Evolutionary conservation across 1,284 basidiomycete species (phyloP), one percentile per base, ranked within the genome.

Genomic region (Sanghuangporus weigelae): DNA sequence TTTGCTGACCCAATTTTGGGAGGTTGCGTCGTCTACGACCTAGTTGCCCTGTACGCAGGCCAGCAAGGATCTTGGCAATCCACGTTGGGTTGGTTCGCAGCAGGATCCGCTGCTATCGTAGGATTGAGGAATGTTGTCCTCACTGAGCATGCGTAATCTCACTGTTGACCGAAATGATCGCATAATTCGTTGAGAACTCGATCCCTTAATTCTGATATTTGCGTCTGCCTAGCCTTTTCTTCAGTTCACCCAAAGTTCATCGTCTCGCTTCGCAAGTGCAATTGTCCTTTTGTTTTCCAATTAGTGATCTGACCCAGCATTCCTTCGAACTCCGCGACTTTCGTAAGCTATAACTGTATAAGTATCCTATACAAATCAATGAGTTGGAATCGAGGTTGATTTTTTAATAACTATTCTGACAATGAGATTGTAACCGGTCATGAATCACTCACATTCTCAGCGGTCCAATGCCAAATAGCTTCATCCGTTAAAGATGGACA

Each of bases 1-100:
- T 46, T 61, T 6, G 70, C 72, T 16, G 69, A 71, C 4, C 71
- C 71, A 7, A 63, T 74, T 14, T 70, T 75, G 39, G 72, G 73
- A 1, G 67, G 68, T 6, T 68, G 69, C 14, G 64, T 74, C 1
- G 67, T 72, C 19, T 75, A 74, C 56, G 73, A 73, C 56, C 51
- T 73, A 7, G 36, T 72, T 16, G 74, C 69, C 0, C 55, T 75
- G 7, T 66, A 67, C 7, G 65, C 69, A 1, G 74, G 73, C 1
- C 73, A 75, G 56, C 62, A 66, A 11, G 64, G 55, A 16, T 23
- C 26, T n/a, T 64, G 63, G 63, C 19, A 31, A 8, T 19, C 54
- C 12, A 48, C 38, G 10, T 49, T 64, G 3, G 63, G 63, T 1
- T 64, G 63, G 63, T 57, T 55, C 40, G 58, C 58, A 11, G 26